phyloP scores from a whole-genome alignment of 2,329 filamentous ascomycete genomes.

The Diaporthe caulivora region DNA sequence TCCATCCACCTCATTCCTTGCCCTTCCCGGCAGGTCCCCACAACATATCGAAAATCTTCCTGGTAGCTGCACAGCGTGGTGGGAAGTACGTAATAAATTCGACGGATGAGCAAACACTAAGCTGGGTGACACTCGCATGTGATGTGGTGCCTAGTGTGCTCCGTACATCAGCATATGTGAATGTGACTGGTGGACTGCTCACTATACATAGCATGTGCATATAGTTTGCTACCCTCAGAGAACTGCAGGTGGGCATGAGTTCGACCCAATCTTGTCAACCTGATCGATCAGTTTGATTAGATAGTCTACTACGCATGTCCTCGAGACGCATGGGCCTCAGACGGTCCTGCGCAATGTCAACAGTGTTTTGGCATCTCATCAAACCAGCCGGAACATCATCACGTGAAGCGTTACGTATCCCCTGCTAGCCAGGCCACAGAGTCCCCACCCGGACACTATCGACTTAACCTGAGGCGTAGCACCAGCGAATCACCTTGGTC shows the following conservation, averaged over 20 bases:
- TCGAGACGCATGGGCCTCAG: neutral
- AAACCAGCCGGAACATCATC: neutral
- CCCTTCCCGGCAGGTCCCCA: constrained; percentile 10
- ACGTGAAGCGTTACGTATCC: constrained; percentile 33
- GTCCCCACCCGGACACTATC: constrained; percentile 30
- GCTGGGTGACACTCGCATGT: neutral
- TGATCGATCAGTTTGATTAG: too few species aligned
- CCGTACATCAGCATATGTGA: too few species aligned
- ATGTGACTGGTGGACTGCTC: neutral
- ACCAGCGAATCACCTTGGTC: constrained; percentile 16
- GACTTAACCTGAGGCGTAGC: constrained; percentile 9
- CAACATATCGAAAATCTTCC: neutral
- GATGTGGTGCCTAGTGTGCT: neutral
- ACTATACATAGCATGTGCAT: too few species aligned
- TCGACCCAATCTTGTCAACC: too few species aligned
- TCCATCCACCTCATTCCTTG: neutral
- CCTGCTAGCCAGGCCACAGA: constrained; percentile 9
- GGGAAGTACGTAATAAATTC: constrained; percentile 1
- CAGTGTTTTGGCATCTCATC: neutral
- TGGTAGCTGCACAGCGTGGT: neutral
- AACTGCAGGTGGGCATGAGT: neutral
- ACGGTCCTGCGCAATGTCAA: neutral
- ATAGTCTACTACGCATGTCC: neutral
- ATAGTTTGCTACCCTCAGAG: too few species aligned
- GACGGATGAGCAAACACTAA: neutral